Percentiles rank a stretch among this genome's conserved stretches.
phyloP scores from a whole-genome alignment of 495 filamentous ascomycete species.

The Aspergillus asperescens region DNA sequence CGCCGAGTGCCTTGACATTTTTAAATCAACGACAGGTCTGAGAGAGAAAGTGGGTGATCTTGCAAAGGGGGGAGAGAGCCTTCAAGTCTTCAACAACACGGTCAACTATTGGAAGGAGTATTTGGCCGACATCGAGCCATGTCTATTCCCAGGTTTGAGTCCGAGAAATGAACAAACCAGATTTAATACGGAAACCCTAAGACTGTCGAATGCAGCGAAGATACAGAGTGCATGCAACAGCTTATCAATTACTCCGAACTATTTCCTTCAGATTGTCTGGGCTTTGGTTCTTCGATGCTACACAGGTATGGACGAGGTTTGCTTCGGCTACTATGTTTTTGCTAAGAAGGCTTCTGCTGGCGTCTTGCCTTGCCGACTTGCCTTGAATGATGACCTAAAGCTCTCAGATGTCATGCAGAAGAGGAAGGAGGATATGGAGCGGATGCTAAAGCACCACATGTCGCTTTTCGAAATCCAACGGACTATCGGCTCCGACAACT shows the following conservation, averaged over 20 bases:
- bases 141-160: conserved; percentile 45
- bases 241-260: conserved; percentile 24
- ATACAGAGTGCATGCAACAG: conserved; percentile 34
- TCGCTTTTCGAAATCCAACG: conserved; percentile 40
- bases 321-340: conserved; percentile 45
- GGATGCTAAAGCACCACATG: conserved; percentile 30
- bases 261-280: conserved; percentile 49
- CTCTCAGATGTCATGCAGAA: conserved; percentile 34
- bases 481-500: conserved; percentile 32
- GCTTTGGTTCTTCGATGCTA: conserved; percentile 49
- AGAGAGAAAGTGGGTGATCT: not conserved
- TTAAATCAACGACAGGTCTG: not conserved
- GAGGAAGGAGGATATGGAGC: conserved; percentile 31
- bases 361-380: conserved; percentile 32
- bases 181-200: conserved; percentile 7
- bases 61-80: not conserved
- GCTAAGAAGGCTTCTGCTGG: conserved; percentile 9
- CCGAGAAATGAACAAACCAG: conserved; percentile 8
- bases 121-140: conserved; percentile 47
- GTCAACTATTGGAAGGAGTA: conserved; percentile 52
- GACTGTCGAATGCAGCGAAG: conserved; percentile 10
- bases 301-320: conserved; percentile 48
- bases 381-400: conserved; percentile 29
- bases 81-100: conserved; percentile 17
- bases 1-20: conserved; percentile 13